Evolutionary conservation across 1,284 basidiomycete genomes (phyloP), one percentile per base, ranked within the genome.

Genomic region (Coriolopsis trogii): DNA sequence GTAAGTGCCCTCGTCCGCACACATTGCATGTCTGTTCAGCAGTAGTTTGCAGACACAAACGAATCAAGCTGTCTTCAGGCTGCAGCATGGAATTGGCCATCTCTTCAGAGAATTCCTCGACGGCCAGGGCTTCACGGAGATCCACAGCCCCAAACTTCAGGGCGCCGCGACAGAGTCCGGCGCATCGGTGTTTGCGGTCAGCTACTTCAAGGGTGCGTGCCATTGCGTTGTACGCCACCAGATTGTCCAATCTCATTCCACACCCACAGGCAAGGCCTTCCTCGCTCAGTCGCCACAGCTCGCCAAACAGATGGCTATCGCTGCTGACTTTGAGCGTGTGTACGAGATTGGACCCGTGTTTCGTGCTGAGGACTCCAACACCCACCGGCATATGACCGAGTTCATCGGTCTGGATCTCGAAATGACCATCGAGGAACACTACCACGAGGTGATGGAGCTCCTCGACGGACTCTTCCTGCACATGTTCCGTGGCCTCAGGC

Each of bases 291-390:
- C 89, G 41, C 97, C 97, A 37, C 97, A 99, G 71, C 80, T 99
- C 13, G 93, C 93, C 42, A 99, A 99, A 74, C 97, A 99, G 74
- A 99, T 99, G 97, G 93, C 92, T 54, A 99, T 99, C 63, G 93
- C 96, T 29, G 94, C 94, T 55, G 97, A 99, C 76, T 95, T 99
- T 70, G 96, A 97, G 68, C 84, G 93, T 37, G 97, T 99, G 4
- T 99, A 96, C 73, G 97, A 99, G 74, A 95, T 99, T 58, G 96
- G 89, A 0, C 86, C 87, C 51, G 95, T 98, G 43, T 99, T 99
- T 80, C 92, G 96, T 59, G 96, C 96, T n/a, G 96, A 99, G 72
- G 87, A 98, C 72, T 91, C 95, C 36, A 96, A 97, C 73, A 98
- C 96, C 4, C 93, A 98, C 70, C 89, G 97, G 47, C 97, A 99